A percentile compares a stretch with the other conserved stretches of the same genome.
Evolutionary conservation across 495 filamentous ascomycete species (phyloP).

Genomic region (Letharia lupina): DNA sequence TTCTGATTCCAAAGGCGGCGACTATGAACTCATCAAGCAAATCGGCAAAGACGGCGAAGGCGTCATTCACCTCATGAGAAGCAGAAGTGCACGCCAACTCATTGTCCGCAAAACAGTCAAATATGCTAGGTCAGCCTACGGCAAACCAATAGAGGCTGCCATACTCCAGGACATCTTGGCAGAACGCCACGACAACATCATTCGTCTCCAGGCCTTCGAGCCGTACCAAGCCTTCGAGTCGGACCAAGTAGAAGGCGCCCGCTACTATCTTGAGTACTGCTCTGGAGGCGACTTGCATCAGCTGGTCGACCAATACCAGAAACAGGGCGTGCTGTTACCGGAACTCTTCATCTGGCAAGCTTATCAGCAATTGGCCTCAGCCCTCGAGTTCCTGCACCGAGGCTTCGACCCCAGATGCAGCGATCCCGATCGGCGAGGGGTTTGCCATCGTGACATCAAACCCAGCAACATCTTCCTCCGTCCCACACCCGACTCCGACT

Average conservation of each 20-base stretch:
- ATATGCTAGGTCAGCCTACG: not conserved
- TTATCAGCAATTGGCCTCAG: conserved; percentile 83
- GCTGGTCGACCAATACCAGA: conserved; percentile 51
- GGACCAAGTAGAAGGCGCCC: conserved; percentile 61
- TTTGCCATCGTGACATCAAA: conserved; percentile 96
- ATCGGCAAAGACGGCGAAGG: conserved; percentile 17
- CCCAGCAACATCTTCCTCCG: conserved; percentile 89
- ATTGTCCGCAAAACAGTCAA: conserved; percentile 18
- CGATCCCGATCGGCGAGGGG: conserved; percentile 36
- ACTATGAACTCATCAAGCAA: conserved; percentile 1
- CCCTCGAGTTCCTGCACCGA: conserved; percentile 86
- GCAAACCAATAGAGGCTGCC: conserved; percentile 12
- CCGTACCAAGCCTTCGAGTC: not conserved
- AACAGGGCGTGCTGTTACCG: conserved; percentile 81
- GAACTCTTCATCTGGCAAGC: conserved; percentile 97
- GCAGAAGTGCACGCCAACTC: conserved; percentile 4
- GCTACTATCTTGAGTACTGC: conserved; percentile 98
- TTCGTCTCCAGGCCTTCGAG: conserved; percentile 12
- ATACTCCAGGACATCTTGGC: conserved; percentile 7
- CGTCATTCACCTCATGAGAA: conserved; percentile 3
- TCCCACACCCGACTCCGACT: conserved; percentile 35
- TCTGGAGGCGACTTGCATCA: conserved; percentile 80
- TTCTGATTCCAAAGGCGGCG: not conserved
- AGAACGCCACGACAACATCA: conserved; percentile 19
- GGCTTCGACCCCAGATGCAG: conserved; percentile 24